Evolutionary conservation across 768 basidiomycete genomes (phyloP), one percentile per base, ranked within the genome.

Genomic region (Clathrus columnatus): DNA sequence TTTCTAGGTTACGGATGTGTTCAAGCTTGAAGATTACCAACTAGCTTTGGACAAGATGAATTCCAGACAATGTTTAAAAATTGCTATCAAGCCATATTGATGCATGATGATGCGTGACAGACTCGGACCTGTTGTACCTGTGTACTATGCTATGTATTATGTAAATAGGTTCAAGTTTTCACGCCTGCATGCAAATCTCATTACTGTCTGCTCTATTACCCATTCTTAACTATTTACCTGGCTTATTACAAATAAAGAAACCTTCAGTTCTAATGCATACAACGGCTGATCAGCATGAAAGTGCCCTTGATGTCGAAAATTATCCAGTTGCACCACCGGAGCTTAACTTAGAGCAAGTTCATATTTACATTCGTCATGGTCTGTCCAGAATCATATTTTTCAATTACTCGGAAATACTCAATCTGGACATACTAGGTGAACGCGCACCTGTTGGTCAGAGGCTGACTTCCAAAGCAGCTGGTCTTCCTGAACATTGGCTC

Each of bases 361-460:
- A 89, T 64, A 67, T 88, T 36, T 89, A 81, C 62, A 78, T 85
- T 4, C 75, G 87, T 23, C 87, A 90, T 65, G 87, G 87, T 86
- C 54, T 48, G 80, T 70, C 52, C 30, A 17, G 48, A 8, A 48
- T 44, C 14, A 23, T 16, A n/a, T 21, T 48, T 36, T 43, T 26
- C 23, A 56, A 55, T 28, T 26, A 6, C 18, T 36, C 21, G 21
- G 24, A n/a, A 53, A 28, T 41, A 17, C n/a, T 8, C 36, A 45
- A 7, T 42, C 3, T 24, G 14, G 11, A 48, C 27, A 17, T 16
- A 18, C 4, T 57, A 89, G 87, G 87, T 27, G 87, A 89, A 69
- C 78, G 87, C 30, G 80, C 86, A 0, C 87, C 87, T 0, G 86
- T 89, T n/a, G 80, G 79, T 7, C 71, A 81, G 10, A 78, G 86